Conservation (phyloP, 495 filamentous ascomycete genomes). For the Pyrenopolyporus hunteri region DNA sequence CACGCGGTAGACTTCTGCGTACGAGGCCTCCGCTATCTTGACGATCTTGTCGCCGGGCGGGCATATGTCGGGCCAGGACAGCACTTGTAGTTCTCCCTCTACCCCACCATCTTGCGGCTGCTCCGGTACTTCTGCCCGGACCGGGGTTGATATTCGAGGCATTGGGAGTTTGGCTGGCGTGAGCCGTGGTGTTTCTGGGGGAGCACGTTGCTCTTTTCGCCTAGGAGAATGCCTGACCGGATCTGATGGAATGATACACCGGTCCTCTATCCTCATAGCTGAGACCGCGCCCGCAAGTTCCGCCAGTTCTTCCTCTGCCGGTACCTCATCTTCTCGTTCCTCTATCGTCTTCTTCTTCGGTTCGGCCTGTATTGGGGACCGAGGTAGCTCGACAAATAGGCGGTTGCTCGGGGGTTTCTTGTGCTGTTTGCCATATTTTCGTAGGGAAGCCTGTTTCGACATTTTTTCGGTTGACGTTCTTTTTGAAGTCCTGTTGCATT, state of each 20-base stretch:
- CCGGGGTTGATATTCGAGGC: conserved; percentile 1
- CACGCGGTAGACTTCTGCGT: conserved; percentile 70
- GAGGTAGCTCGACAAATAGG: conserved; percentile 52
- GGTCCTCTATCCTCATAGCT: conserved; percentile 31
- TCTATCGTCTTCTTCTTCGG: not conserved
- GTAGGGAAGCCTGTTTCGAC: conserved; percentile 42
- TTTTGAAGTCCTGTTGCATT: not conserved
- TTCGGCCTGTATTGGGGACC: conserved; percentile 40
- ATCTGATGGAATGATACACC: conserved; percentile 8
- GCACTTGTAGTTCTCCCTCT: conserved; percentile 39
- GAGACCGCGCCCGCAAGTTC: conserved; percentile 24
- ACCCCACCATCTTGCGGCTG: not conserved
- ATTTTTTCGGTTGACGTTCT: conserved; percentile 8
- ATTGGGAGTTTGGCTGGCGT: conserved; percentile 11
- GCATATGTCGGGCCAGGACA: conserved; percentile 60
- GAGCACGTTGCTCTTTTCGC: conserved; percentile 25
- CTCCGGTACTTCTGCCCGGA: not conserved
- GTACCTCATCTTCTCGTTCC: not conserved
- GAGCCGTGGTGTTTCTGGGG: conserved; percentile 11
- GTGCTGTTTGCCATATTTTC: conserved; percentile 53
- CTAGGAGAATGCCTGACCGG: conserved; percentile 23
- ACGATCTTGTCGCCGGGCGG: conserved; percentile 54
- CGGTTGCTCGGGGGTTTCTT: conserved; percentile 46
- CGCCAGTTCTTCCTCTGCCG: not conserved
- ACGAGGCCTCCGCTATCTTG: conserved; percentile 75